A percentile compares a stretch with the other conserved stretches of the same genome.
Conservation (phyloP, 768 basidiomycete species). For the Auricularia heimuer region DNA sequence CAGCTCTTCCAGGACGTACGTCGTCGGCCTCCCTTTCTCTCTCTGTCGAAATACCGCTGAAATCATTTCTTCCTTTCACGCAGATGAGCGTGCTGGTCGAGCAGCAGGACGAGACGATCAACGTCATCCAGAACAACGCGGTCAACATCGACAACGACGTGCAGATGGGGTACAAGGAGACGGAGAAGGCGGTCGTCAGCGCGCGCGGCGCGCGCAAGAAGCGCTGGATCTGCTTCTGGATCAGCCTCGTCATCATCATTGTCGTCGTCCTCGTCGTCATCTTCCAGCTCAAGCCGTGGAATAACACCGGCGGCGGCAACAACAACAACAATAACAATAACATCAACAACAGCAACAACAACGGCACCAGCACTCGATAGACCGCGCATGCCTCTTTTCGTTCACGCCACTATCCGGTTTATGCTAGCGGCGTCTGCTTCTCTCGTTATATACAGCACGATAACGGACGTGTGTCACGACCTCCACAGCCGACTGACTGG, state of each 20-base stretch:
- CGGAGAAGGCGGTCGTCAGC: slow-evolving; percentile 75
- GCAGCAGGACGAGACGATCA: slow-evolving; percentile 71
- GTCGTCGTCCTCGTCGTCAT: slow-evolving; percentile 57
- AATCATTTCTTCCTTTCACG: neutral
- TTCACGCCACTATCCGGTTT: too few relatives aligned
- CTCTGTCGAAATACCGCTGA: too few relatives aligned
- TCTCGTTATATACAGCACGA: too few relatives aligned
- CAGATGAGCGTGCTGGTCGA: slow-evolving; percentile 73
- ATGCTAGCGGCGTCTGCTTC: too few relatives aligned
- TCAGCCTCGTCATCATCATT: slow-evolving; percentile 51
- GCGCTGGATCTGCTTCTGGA: slow-evolving; percentile 93
- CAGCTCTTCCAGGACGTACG: slow-evolving; percentile 76
- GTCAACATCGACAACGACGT: slow-evolving; percentile 59
- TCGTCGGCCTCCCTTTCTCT: neutral
- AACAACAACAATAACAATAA: slow-evolving; percentile 25
- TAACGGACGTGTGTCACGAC: too few relatives aligned
- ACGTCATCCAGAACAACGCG: slow-evolving; percentile 53
- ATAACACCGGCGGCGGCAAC: slow-evolving; percentile 19
- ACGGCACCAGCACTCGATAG: too few relatives aligned
- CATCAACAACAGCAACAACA: slow-evolving; percentile 5
- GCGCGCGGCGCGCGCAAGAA: slow-evolving; percentile 88
- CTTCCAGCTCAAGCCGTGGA: slow-evolving; percentile 32
- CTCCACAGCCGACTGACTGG: too few relatives aligned
- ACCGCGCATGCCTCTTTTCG: too few relatives aligned
- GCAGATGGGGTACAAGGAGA: slow-evolving; percentile 57